phyloP scores from a whole-genome alignment of 176 grass and related monocot species.

The Pontederia crassipes region DNA sequence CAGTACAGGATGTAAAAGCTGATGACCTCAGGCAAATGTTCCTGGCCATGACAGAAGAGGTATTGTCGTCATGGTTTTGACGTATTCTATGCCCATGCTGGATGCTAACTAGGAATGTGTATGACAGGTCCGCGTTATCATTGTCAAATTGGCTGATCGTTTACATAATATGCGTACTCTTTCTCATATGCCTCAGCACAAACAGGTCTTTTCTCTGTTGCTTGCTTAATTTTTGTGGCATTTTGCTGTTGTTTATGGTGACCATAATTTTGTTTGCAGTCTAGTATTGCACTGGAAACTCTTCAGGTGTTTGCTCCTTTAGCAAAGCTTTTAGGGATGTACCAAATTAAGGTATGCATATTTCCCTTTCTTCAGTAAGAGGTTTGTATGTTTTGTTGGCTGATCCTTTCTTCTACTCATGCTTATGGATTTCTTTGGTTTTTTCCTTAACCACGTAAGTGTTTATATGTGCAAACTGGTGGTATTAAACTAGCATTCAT shows the following conservation, averaged over 20 bases:
- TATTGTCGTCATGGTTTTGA: conserved; percentile 21
- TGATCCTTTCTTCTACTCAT: neutral
- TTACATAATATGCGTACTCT: conserved; percentile 99
- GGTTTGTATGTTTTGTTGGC: neutral
- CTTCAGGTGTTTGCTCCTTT: conserved; percentile 93
- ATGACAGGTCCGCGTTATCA: conserved; percentile 87
- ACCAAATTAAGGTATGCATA: conserved; percentile 82
- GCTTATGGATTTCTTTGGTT: neutral
- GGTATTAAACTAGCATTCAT: too few relatives aligned
- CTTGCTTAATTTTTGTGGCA: neutral
- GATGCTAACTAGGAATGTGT: conserved; percentile 13
- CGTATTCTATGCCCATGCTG: neutral
- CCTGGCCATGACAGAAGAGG: conserved; percentile 99
- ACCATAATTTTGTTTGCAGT: conserved; percentile 32
- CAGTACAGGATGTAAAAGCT: conserved; percentile 94
- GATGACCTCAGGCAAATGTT: conserved; percentile 98
- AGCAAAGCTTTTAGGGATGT: conserved; percentile 98
- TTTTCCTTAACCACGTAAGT: too few relatives aligned
- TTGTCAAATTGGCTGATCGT: conserved; percentile 96
- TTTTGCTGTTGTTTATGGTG: conserved; percentile 1
- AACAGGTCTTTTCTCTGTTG: conserved; percentile 50
- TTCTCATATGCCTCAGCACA: conserved; percentile 89
- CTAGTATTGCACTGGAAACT: conserved; percentile 72
- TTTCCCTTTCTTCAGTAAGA: conserved; percentile 5
- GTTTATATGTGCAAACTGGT: too few relatives aligned